Base-by-base conservation (phyloP, 2,329 filamentous ascomycete genomes). In the Claviceps pusilla region DNA sequence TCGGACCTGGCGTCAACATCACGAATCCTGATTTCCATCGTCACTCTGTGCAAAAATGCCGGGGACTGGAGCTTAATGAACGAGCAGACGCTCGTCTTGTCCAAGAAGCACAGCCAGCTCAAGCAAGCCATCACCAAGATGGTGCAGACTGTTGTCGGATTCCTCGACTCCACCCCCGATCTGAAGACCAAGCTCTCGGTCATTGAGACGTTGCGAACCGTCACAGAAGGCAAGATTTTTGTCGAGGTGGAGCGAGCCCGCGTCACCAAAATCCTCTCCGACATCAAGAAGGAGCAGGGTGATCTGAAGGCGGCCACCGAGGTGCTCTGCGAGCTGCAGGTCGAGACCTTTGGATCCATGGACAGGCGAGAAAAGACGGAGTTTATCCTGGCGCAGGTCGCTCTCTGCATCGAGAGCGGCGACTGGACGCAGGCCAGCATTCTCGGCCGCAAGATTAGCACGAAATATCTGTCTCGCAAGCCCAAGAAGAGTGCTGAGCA, bases 191-290 rank as follows among this genome's bases (percentile, higher is more conserved):
- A 97, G 75, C 76, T 98, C 55, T 86, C 87, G 28, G 83, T 95
- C 56, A 98, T 98, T 65, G 91, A 98, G 72, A 94, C 91, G 1
- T 72, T 98, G 64, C 83, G 93, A 63, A 97, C 91, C 46, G 91
- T 98, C 50, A 98, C 93, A 9, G 93, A 98, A 72, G 93, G 93
- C 73, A 98, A 98, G 86, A 98, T 98, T 69, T 98, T 98, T 65
- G 91, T 98, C 63, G 93, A 98, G 76, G 93, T 98, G 53, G 93
- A 98, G 77, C 84, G 93, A 61, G 93, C 93, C 59, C 87, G 93
- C 61, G 85, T 98, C 57, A 98, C 93, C 63, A 89, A 86, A 67
- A 94, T 95, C 60, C 78, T 98, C 12, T 97, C 93, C 52, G 83
- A 96, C 70, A 97, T 98, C 77, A 97, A 97, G 78, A 96, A 95